Evolutionary conservation across 2,329 filamentous ascomycete species (phyloP).

Genomic region (Nemania abortiva): DNA sequence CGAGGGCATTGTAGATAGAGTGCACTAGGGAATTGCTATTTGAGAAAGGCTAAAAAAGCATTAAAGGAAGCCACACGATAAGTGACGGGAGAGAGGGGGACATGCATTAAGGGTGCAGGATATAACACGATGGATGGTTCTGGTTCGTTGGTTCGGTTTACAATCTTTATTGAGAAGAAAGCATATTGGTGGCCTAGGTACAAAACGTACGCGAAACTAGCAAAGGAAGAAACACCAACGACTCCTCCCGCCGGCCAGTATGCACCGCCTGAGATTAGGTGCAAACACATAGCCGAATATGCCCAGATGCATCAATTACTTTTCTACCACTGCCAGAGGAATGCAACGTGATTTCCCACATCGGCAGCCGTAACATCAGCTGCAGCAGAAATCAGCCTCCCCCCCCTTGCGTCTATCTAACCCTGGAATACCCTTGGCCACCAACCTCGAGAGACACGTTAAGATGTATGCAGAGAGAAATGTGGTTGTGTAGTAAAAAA

Average conservation of each 20-base stretch:
- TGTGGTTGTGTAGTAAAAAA: conserved; percentile 39
- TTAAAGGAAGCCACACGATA: no score
- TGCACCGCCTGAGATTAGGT: conserved; percentile 51
- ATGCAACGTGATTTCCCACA: conserved; percentile 41
- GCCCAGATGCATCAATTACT: conserved; percentile 51
- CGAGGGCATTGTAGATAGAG: no score
- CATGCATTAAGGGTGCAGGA: background rate
- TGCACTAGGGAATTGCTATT: no score
- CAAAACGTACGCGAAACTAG: conserved; percentile 48
- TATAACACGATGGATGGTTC: background rate
- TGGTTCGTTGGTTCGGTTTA: conserved; percentile 17
- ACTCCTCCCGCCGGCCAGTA: conserved; percentile 46
- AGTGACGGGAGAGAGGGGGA: background rate
- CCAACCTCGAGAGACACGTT: conserved; percentile 44
- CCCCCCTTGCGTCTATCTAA: conserved; percentile 46
- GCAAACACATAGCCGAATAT: conserved; percentile 50
- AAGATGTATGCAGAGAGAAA: conserved; percentile 48
- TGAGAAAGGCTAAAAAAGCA: no score
- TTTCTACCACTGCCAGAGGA: conserved; percentile 44
- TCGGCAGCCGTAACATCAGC: conserved; percentile 37
- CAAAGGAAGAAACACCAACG: conserved; percentile 48
- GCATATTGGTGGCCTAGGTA: conserved; percentile 51
- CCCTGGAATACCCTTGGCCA: conserved; percentile 45
- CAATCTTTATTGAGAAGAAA: conserved; percentile 45
- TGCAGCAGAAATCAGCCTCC: conserved; percentile 31